Base-by-base conservation (phyloP, 2,329 filamentous ascomycete species). In the Hypoxylon sp. region DNA sequence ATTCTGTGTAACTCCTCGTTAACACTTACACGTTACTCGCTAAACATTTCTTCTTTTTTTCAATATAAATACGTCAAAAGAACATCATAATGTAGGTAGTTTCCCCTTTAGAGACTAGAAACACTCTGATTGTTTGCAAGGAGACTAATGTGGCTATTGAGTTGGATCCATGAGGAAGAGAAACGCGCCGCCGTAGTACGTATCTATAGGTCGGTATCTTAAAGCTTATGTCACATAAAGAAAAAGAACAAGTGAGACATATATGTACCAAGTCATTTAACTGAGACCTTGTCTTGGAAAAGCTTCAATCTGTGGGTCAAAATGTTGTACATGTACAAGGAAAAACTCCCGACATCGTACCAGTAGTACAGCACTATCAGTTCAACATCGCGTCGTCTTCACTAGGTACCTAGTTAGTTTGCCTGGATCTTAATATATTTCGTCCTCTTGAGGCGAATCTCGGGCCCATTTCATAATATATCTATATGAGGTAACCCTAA, bases 261-360 rank as follows among this genome's bases (percentile, higher is more conserved):
- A n/a, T n/a, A n/a, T n/a, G n/a, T n/a, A 32, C 38, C 10, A 19
- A 11, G 21, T 19, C 25, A 9, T 25, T 30, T 38, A 38, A 19
- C 5, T 58, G 41, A 58, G 30, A 58, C 45, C 49, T 28, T 58
- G 55, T 50, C 56, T 59, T 41, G 13, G 21, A n/a, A 25, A 21
- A 34, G 19, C 17, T 46, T 46, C 30, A 17, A 6, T 38, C 6
- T 23, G 4, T 23, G 4, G 14, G 17, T 23, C 41, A 23, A 34
- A 43, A 56, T 34, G 53, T 46, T 28, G 23, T 14, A 56, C 34
- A 30, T 43, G 9, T 25, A n/a, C 51, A 45, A 45, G 38, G 41
- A 41, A 41, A 49, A 23, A 19, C 30, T 10, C 13, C 21, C 17
- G 28, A 36, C 21, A 41, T 57, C 41, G 23, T 46, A 45, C 53